Evolutionary conservation across 352 stramenopile genomes (phyloP), one percentile per base, ranked within the genome.

Genomic region (Plasmopara viticola): DNA sequence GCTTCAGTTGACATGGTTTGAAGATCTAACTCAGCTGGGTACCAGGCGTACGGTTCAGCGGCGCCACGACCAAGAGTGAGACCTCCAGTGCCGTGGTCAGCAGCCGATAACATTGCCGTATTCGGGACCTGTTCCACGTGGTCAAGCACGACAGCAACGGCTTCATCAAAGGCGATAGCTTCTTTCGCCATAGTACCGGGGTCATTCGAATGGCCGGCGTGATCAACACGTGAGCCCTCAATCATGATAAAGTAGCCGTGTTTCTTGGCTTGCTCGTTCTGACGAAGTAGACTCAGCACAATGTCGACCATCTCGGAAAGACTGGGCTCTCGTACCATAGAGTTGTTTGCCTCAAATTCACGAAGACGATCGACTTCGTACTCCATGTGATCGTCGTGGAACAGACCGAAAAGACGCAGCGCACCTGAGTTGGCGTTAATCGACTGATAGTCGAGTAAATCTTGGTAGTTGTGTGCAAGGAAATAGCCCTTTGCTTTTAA

Each of bases 191-290:
- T 84, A 8, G 77, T 77, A 25, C 77, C 77, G 7, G 77, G 69
- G 51, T 87, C 77, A 47, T 87, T 85, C 14, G 69, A 78, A 62
- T 87, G 77, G 6, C 72, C 73, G 0, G 77, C 77, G 54, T 84
- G 74, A 50, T 87, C 77, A 4, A 87, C 70, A 33, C 77, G 74
- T n/a, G 77, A 87, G 7, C 77, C 73, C 52, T 87, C 77, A 17
- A 87, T 85, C 73, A 87, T 82, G 37, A 87, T 44, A 41, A 87
- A 87, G 68, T 81, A 87, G 39, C 77, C 77, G 53, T 87, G 63
- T 59, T 87, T 85, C 59, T 83, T 78, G 15, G 77, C 77, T 41
- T 67, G 64, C n/a, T 68, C 69, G 54, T 87, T 87, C 64, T 76
- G 84, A 58, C 82, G 82, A 35, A 87, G 55, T 40, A 86, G 62